Evolutionary conservation across 139 green algal genomes (phyloP), one percentile per base, ranked within the genome.

Genomic region (Dunaliella primolecta): DNA sequence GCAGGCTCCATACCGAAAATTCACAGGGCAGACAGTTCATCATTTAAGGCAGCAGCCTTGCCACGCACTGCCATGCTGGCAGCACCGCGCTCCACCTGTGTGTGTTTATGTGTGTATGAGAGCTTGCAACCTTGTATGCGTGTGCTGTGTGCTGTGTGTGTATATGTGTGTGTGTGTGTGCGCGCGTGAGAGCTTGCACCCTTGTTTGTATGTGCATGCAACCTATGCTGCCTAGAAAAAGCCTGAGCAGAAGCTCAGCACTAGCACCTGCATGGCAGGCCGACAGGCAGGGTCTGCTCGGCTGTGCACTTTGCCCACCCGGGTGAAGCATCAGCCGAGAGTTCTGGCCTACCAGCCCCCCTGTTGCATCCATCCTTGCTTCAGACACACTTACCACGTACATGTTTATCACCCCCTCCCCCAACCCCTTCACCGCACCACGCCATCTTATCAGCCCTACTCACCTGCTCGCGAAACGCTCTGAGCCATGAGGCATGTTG

Each of bases 401-500:
- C n/a, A n/a, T n/a, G n/a, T n/a, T n/a, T n/a, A n/a, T n/a, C n/a
- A n/a, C n/a, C n/a, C n/a, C n/a, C n/a, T n/a, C n/a, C n/a, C n/a
- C n/a, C n/a, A n/a, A n/a, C n/a, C n/a, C n/a, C n/a, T n/a, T n/a
- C n/a, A n/a, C n/a, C n/a, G n/a, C n/a, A n/a, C n/a, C n/a, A n/a
- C n/a, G n/a, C n/a, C n/a, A n/a, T n/a, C n/a, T n/a, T n/a, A n/a
- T n/a, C n/a, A n/a, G n/a, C n/a, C n/a, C n/a, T 7, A 24, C 78
- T 35, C 78, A 84, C 38, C 78, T 87, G 78, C 75, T 84, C 78
- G 3, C 77, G 32, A 36, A 87, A 87, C 35, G 15, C 35, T 21
- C 56, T 79, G 56, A 87, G 79, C 84, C 84, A 84, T 37, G 29
- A 15, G 2, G n/a, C 36, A 38, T 85, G 84, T 71, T 81, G 78